Percentiles rank a stretch among this genome's conserved stretches.
Conservation (phyloP, 805 yeast species). For the Candida corydali region DNA sequence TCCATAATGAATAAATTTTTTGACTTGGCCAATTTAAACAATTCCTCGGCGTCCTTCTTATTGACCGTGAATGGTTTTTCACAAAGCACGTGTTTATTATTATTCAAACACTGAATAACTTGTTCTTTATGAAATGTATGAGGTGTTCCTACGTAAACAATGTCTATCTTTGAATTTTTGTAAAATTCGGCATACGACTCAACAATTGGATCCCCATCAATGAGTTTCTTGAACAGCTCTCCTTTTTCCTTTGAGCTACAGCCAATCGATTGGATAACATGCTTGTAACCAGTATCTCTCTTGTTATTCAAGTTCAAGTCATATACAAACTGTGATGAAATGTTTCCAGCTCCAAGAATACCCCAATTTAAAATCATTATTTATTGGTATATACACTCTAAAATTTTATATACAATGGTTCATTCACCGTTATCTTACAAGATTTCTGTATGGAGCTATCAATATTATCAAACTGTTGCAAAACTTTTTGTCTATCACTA, state of each 20-base stretch:
- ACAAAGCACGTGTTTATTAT: constrained; percentile 48
- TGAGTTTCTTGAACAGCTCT: constrained; percentile 20
- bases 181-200: constrained; percentile 43
- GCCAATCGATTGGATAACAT: constrained; percentile 37
- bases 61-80: constrained; percentile 55
- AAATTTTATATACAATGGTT: constrained; percentile 23
- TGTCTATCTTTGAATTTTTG: constrained; percentile 38
- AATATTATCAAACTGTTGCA: constrained; percentile 16
- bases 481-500: constrained; percentile 20
- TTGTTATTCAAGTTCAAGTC: constrained; percentile 31
- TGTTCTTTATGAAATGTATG: constrained; percentile 49
- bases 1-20: constrained; percentile 51
- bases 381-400: constrained; percentile 8
- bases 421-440: constrained; percentile 15
- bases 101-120: constrained; percentile 37
- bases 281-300: constrained; percentile 21
- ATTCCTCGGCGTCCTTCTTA: constrained; percentile 36
- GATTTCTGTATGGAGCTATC: constrained; percentile 13
- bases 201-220: constrained; percentile 19
- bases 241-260: constrained; percentile 35
- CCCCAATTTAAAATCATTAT: constrained; percentile 36
- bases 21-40: constrained; percentile 40
- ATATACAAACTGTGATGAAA: constrained; percentile 40
- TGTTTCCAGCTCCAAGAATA: constrained; percentile 47
- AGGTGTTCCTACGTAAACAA: constrained; percentile 54